phyloP scores from a whole-genome alignment of 2,329 filamentous ascomycete species.

The Fusarium sp. region DNA sequence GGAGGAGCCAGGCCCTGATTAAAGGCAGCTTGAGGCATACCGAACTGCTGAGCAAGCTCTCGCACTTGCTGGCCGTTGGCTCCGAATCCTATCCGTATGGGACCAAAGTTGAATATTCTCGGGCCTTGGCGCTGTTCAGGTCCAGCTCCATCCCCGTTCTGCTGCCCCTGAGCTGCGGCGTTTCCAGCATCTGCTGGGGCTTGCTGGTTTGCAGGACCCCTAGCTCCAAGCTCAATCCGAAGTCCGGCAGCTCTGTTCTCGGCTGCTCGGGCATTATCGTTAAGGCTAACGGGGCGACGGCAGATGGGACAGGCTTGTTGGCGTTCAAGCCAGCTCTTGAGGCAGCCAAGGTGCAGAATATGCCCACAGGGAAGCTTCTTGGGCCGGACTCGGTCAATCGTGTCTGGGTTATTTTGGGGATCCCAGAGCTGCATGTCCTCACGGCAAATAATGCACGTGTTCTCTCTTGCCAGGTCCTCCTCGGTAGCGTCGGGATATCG shows the following conservation, averaged over 20 bases:
- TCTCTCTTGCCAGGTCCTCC: slow-evolving; percentile 86
- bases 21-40: slow-evolving; percentile 52
- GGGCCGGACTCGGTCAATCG: slow-evolving; percentile 85
- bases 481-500: slow-evolving; percentile 90
- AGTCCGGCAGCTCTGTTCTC: slow-evolving; percentile 47
- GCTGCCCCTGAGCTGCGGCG: slow-evolving; percentile 35
- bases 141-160: slow-evolving; percentile 39
- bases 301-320: slow-evolving; percentile 98
- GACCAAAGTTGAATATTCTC: slow-evolving; percentile 78
- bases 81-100: slow-evolving; percentile 81
- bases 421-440: slow-evolving; percentile 93
- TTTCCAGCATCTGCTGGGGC: slow-evolving; percentile 39
- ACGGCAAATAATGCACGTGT: slow-evolving; percentile 97
- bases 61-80: slow-evolving; percentile 75
- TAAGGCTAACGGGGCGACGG: slow-evolving; percentile 75
- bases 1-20: slow-evolving; percentile 39
- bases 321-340: slow-evolving; percentile 96
- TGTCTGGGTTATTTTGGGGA: slow-evolving; percentile 66
- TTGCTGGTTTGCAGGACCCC: slow-evolving; percentile 37
- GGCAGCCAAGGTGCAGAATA: slow-evolving; percentile 91
- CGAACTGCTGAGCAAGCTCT: slow-evolving; percentile 75
- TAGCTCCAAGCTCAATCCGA: slow-evolving; percentile 48
- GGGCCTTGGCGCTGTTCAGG: slow-evolving; percentile 53
- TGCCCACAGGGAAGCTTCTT: slow-evolving; percentile 98
- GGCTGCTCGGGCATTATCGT: slow-evolving; percentile 41